Percentiles rank a stretch among this genome's conserved stretches.
These are phyloP conservation scores for Ploettnerulaceae sp. DNA, from an alignment of 2,329 filamentous ascomycete species.

Conservation along the genomic window DNA sequence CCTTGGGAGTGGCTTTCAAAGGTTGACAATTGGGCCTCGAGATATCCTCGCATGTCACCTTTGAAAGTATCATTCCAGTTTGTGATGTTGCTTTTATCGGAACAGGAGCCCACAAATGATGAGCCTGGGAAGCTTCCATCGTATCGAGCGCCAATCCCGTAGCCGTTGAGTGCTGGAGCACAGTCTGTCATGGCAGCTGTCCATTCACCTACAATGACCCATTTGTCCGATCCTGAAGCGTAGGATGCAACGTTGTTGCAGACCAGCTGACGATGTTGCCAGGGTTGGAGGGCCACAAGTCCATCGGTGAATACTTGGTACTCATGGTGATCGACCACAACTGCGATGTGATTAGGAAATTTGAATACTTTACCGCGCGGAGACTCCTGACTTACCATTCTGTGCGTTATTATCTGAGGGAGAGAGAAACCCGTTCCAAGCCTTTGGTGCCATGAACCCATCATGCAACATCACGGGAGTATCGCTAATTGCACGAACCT, in stretches of 20 bases:
- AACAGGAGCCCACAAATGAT: conserved; percentile 49
- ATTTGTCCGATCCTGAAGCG: conserved; percentile 52
- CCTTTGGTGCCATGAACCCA: conserved; percentile 47
- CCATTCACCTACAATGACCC: conserved; percentile 66
- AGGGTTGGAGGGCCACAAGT: conserved; percentile 45
- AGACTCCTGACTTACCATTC: conserved; percentile 34
- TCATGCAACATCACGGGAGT: conserved; percentile 54
- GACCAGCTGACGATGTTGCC: conserved; percentile 50
- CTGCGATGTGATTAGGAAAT: conserved; percentile 48
- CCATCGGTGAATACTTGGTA: conserved; percentile 58
- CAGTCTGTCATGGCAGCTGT: conserved; percentile 61
- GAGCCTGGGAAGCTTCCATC: conserved; percentile 49
- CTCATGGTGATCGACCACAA: conserved; percentile 60
- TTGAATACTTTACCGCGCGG: conserved; percentile 47
- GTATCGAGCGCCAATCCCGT: conserved; percentile 52
- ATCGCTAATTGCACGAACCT: conserved; percentile 41
- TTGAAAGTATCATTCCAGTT: conserved; percentile 39
- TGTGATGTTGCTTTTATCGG: conserved; percentile 45
- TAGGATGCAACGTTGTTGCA: conserved; percentile 50
- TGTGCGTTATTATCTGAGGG: conserved; percentile 44
- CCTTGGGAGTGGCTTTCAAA: conserved; percentile 48
- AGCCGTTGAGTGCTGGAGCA: conserved; percentile 49
- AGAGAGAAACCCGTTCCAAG: conserved; percentile 59
- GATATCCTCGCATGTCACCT: conserved; percentile 45
- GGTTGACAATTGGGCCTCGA: conserved; percentile 49